A percentile compares a stretch with the other conserved stretches of the same genome.
Evolutionary conservation across 768 basidiomycete species (phyloP).

Genomic region (Myochromella boudieri): DNA sequence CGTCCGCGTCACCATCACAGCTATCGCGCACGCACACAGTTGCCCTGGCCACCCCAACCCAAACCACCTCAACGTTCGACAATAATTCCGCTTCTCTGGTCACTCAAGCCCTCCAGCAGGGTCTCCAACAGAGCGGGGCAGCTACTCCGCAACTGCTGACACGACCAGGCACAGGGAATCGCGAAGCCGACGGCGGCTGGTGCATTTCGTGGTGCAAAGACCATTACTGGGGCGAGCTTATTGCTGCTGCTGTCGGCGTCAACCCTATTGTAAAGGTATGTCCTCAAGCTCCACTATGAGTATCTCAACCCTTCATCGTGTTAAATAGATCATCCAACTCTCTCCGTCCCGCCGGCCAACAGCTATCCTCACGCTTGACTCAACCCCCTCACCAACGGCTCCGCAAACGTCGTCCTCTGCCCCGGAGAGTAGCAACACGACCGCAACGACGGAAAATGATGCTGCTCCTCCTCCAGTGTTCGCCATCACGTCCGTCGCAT

Average conservation of each 20-base stretch:
- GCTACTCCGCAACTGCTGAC: slow-evolving; percentile 13
- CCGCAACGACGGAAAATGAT: slow-evolving; percentile 26
- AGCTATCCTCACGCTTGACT: slow-evolving; percentile 60
- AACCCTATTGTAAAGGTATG: slow-evolving; percentile 76
- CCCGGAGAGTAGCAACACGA: slow-evolving; percentile 20
- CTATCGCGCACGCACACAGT: slow-evolving; percentile 52
- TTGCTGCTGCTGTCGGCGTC: slow-evolving; percentile 76
- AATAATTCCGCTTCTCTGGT: slow-evolving; percentile 60
- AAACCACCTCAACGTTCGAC: slow-evolving; percentile 54
- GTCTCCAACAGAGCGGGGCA: slow-evolving; percentile 30
- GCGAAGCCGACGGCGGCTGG: slow-evolving; percentile 92
- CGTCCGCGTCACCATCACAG: slow-evolving; percentile 37
- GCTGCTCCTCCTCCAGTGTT: slow-evolving; percentile 39
- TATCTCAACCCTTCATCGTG: background rate
- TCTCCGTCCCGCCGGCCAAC: slow-evolving; percentile 66
- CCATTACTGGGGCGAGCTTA: slow-evolving; percentile 89
- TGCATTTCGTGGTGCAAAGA: slow-evolving; percentile 96
- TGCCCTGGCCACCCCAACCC: slow-evolving; percentile 71
- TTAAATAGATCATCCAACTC: slow-evolving; percentile 68
- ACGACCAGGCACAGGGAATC: slow-evolving; percentile 47
- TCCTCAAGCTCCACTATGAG: no score
- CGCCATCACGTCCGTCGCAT: slow-evolving; percentile 82
- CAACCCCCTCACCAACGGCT: slow-evolving; percentile 34
- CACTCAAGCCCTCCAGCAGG: slow-evolving; percentile 63
- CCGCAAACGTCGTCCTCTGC: slow-evolving; percentile 10